Evolutionary conservation across 371 early-diverging fungal genomes (phyloP).

Genomic region (Rhizopus arrhizus): DNA sequence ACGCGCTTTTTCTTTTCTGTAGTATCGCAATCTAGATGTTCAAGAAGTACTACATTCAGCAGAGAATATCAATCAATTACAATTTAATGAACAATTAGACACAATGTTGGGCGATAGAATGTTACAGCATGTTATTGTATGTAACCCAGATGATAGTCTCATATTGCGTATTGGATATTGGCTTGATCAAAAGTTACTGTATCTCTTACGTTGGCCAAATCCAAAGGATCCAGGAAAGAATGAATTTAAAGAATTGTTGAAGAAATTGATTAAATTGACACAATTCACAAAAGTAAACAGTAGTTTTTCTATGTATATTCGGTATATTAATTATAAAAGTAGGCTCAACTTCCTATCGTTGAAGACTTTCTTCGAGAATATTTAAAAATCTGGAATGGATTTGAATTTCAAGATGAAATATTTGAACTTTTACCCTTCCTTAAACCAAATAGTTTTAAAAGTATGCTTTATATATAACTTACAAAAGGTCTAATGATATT

Average conservation of each 20-base stretch:
- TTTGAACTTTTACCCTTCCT: conserved; percentile 51
- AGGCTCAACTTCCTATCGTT: conserved; percentile 55
- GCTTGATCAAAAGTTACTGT: conserved; percentile 50
- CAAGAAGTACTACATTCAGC: conserved; percentile 29
- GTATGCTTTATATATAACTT: not conserved
- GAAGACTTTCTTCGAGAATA: conserved; percentile 50
- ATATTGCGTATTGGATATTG: conserved; percentile 51
- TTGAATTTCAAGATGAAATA: conserved; percentile 49
- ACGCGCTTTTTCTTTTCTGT: not conserved
- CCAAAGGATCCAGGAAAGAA: conserved; percentile 30
- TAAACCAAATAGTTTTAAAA: conserved; percentile 46
- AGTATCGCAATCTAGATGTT: conserved; percentile 17
- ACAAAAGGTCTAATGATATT: not conserved
- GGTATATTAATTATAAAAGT: not conserved
- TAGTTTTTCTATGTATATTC: not conserved
- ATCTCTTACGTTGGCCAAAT: conserved; percentile 44
- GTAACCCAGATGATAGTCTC: conserved; percentile 36
- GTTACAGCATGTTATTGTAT: conserved; percentile 52
- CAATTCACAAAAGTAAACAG: conserved; percentile 47
- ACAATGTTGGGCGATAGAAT: conserved; percentile 48
- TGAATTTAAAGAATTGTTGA: conserved; percentile 39
- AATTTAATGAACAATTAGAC: conserved; percentile 50
- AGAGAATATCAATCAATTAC: conserved; percentile 41
- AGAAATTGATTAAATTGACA: conserved; percentile 39
- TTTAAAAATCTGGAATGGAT: conserved; percentile 56